Evolutionary conservation across 1,284 basidiomycete genomes (phyloP).

Genomic region (Puccinia coronata): DNA sequence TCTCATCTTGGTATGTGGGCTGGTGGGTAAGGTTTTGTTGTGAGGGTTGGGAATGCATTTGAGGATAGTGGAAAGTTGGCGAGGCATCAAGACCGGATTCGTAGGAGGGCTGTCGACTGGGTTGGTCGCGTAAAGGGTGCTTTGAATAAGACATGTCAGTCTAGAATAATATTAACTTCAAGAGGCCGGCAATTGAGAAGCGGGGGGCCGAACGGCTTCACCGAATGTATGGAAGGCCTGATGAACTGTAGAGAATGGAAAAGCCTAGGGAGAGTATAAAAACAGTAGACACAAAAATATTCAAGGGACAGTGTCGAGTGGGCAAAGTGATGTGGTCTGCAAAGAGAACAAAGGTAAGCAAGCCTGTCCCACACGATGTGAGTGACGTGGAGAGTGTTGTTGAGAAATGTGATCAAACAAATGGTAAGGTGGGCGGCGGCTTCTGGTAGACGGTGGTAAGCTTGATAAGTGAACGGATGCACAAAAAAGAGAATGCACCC

Average conservation of each 20-base stretch:
- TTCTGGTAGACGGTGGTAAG: not conserved
- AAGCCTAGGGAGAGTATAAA: not conserved
- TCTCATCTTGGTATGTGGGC: slow-evolving; percentile 9
- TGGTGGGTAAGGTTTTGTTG: slow-evolving; percentile 7
- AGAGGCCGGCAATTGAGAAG: slow-evolving; percentile 7
- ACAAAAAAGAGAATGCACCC: not conserved
- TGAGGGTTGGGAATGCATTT: not conserved
- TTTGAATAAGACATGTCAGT: slow-evolving; percentile 5
- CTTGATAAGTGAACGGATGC: not conserved
- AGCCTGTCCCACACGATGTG: not conserved
- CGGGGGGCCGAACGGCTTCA: not conserved
- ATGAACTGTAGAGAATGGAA: not conserved
- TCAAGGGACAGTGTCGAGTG: slow-evolving; percentile 3
- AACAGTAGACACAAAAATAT: slow-evolving; percentile 21
- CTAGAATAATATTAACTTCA: not conserved
- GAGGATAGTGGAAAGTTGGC: slow-evolving; percentile 11
- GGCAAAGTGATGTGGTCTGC: not conserved
- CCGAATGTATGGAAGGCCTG: not conserved
- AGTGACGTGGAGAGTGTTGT: not conserved
- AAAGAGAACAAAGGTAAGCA: slow-evolving; percentile 15
- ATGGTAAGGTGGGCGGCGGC: not conserved
- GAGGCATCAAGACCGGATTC: slow-evolving; percentile 27
- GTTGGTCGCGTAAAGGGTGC: not conserved
- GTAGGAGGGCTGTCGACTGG: slow-evolving; percentile 13
- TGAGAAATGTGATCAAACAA: slow-evolving; percentile 31